Conservation (phyloP, 495 filamentous ascomycete species). For the Physcia stellaris region DNA sequence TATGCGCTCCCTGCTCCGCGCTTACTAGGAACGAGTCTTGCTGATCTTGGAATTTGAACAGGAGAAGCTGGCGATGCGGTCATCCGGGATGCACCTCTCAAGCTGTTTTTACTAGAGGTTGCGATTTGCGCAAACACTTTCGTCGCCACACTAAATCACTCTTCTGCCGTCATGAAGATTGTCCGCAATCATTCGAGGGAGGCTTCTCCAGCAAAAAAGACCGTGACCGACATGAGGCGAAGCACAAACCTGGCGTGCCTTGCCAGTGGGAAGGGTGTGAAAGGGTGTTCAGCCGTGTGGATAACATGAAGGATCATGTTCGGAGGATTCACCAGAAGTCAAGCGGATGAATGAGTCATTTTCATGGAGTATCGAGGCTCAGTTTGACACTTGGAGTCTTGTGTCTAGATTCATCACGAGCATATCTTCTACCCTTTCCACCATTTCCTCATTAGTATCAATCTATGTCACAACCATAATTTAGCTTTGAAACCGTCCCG, state of each 20-base stretch:
- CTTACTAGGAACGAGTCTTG: no score
- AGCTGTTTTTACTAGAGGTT: conserved; percentile 42
- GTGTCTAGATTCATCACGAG: no score
- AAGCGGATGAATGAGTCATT: no score
- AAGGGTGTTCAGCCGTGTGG: conserved; percentile 46
- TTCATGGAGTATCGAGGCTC: no score
- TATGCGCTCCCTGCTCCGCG: no score
- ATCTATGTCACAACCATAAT: no score
- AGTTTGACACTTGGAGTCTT: no score
- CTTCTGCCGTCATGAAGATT: conserved; percentile 48
- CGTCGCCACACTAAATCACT: conserved; percentile 48
- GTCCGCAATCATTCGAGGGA: conserved; percentile 38
- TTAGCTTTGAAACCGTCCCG: no score
- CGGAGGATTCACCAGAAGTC: conserved; percentile 29
- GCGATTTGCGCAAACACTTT: conserved; percentile 52
- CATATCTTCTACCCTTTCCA: no score
- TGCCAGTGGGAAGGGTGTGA: conserved; percentile 47
- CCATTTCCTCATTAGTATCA: no score
- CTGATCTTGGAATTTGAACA: no score
- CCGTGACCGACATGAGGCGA: conserved; percentile 45
- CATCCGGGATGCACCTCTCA: conserved; percentile 43
- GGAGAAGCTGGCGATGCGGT: conserved; percentile 41
- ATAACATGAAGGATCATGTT: conserved; percentile 52
- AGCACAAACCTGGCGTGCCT: conserved; percentile 43
- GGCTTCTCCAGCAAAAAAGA: conserved; percentile 56